phyloP scores from a whole-genome alignment of 169 alveolate species.

The Eimeria tenella region DNA sequence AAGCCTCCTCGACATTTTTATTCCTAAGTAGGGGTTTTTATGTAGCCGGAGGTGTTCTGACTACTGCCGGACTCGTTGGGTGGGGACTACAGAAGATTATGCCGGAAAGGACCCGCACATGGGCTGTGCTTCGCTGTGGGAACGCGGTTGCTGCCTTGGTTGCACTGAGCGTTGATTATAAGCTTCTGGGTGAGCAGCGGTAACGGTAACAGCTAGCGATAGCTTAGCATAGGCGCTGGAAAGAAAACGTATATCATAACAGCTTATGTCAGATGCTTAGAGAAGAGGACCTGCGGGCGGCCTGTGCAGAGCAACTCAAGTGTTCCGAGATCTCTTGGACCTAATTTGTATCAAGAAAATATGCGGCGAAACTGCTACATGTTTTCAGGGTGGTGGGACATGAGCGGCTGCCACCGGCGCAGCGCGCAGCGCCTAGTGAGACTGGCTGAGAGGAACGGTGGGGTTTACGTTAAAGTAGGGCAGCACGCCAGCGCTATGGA shows the following conservation, averaged over 20 bases:
- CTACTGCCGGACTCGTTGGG: slow-evolving; percentile 19
- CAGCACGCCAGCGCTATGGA: slow-evolving; percentile 84
- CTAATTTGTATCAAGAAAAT: too few relatives aligned
- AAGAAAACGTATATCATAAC: too few relatives aligned
- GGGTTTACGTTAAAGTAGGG: slow-evolving; percentile 87
- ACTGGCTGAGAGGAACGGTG: slow-evolving; percentile 83
- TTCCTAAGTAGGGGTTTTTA: slow-evolving; percentile 11
- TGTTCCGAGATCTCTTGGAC: not conserved
- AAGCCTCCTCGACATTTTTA: not conserved
- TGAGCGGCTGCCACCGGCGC: slow-evolving; percentile 76
- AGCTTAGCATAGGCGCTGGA: too few relatives aligned
- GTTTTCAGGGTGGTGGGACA: slow-evolving; percentile 64
- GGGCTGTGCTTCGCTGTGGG: slow-evolving; percentile 64
- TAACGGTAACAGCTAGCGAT: too few relatives aligned
- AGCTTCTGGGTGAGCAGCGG: slow-evolving; percentile 51
- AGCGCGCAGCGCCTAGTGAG: slow-evolving; percentile 77
- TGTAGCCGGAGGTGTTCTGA: slow-evolving; percentile 36
- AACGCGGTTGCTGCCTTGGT: slow-evolving; percentile 61
- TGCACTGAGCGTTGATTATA: slow-evolving; percentile 75
- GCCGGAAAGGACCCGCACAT: slow-evolving; percentile 64
- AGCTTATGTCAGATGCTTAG: too few relatives aligned
- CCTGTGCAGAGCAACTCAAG: not conserved
- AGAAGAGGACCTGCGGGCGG: too few relatives aligned
- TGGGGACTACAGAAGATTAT: slow-evolving; percentile 47
- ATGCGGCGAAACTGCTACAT: not conserved